These are phyloP conservation scores for Phytophthora podocarpi DNA, from an alignment of 352 stramenopile species.

Conservation along the genomic window DNA sequence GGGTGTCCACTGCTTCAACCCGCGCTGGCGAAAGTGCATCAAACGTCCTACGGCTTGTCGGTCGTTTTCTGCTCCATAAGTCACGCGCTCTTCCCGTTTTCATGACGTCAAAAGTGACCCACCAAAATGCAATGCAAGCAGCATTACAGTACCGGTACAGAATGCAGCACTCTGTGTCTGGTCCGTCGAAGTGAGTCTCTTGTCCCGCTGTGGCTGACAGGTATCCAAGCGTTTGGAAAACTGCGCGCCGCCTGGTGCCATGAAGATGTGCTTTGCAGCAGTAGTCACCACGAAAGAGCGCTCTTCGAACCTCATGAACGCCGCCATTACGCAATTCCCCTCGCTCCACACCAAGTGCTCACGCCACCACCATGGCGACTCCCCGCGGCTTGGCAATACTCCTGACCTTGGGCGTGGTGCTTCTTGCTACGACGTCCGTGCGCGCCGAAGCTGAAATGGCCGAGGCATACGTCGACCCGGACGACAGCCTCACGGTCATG, in stretches of 20 bases:
- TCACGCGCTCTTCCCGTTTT: too few species aligned
- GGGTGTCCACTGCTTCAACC: too few species aligned
- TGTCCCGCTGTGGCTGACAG: conserved; percentile 13
- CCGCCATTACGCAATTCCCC: conserved; percentile 25
- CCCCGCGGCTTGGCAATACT: conserved; percentile 15
- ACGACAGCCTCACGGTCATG: conserved; percentile 52
- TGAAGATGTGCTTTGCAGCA: conserved; percentile 23
- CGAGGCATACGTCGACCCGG: conserved; percentile 43
- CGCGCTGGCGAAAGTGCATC: conserved; percentile 15
- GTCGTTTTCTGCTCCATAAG: conserved; percentile 21
- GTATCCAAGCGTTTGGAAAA: conserved; percentile 29
- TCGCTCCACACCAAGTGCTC: conserved; percentile 3
- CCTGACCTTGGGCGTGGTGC: not conserved
- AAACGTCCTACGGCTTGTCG: conserved; percentile 1
- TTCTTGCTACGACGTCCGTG: conserved; percentile 9
- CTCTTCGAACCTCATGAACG: not conserved
- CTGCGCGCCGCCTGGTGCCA: conserved; percentile 26
- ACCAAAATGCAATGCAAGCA: not conserved
- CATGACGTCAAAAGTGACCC: conserved; percentile 4
- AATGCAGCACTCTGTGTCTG: not conserved
- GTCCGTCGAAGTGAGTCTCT: not conserved
- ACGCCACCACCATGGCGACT: conserved; percentile 16
- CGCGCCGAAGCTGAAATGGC: conserved; percentile 17
- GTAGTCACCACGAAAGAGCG: conserved; percentile 12
- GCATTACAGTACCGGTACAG: too few species aligned